Base-by-base conservation (phyloP, 2,329 filamentous ascomycete genomes). In the Diaporthe ilicicola region DNA sequence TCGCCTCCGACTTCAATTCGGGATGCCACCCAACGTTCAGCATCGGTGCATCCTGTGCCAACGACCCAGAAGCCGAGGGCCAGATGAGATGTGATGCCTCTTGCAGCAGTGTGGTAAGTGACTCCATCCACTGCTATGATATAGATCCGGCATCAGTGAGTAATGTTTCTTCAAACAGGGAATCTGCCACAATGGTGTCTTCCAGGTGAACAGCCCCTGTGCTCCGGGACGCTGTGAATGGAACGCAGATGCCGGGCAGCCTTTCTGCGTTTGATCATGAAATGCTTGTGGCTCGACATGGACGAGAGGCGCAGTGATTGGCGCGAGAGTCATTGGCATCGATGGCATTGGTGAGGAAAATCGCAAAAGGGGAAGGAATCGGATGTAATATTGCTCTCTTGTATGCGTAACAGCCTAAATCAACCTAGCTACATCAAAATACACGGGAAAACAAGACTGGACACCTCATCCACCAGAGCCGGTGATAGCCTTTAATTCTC, bases 61-160 rank as follows among this genome's bases (percentile, higher is more conserved):
- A 4, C 29, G 12, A 34, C 15, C 22, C 51, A 2, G 22, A 17
- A 17, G 10, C 22, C 5, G 22, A 67, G 8, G 65, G 65, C 8
- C n/a, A 2, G 29, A 67, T 67, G 65, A 48, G 39, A 19, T 67
- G 65, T 56, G 65, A 67, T 5, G 32, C 27, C 5, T 56, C 39
- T 37, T 67, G 65, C 29, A 56, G 2, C 29, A 39, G 34, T 15
- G 12, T 67, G 27, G 51, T 67, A 48, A 19, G 65, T 56, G 29
- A 54, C 5, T 1, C 24, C 29, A 6, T 22, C 4, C 1, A 29
- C 27, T 55, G 15, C 3, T 13, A 3, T 46, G 59, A 24, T 5
- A 7, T 8, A 22, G 3, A 12, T 4, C 19, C 9, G 1, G 8
- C 13, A 17, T 48, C 29, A 48, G 6, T 55, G 24, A 24, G 7